phyloP scores from a whole-genome alignment of 495 filamentous ascomycete species.

The Rhypophila decipiens region DNA sequence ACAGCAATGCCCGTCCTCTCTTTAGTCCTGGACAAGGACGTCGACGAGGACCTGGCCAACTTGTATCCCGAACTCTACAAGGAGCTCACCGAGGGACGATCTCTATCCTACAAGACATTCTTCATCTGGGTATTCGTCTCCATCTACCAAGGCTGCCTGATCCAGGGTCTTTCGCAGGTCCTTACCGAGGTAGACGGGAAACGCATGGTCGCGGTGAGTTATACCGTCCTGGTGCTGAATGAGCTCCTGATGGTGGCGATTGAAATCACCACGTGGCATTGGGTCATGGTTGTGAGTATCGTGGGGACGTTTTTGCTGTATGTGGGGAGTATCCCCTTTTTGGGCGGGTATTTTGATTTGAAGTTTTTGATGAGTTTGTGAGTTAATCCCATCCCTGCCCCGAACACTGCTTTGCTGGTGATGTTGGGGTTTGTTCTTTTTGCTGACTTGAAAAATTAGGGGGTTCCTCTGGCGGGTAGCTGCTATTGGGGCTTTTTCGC shows the following conservation, averaged over 20 bases:
- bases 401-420: neutral
- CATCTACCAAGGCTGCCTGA: slow-evolving; percentile 90
- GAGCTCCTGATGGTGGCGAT: slow-evolving; percentile 96
- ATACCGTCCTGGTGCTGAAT: slow-evolving; percentile 87
- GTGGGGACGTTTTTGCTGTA: slow-evolving; percentile 76
- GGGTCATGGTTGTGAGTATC: slow-evolving; percentile 80
- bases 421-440: neutral
- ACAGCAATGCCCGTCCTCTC: slow-evolving; percentile 93
- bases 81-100: slow-evolving; percentile 78
- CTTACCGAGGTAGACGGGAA: slow-evolving; percentile 65
- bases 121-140: slow-evolving; percentile 95
- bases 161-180: slow-evolving; percentile 87
- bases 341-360: slow-evolving; percentile 87
- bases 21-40: slow-evolving; percentile 91
- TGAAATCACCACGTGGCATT: slow-evolving; percentile 96
- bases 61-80: slow-evolving; percentile 98
- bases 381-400: slow-evolving; percentile 22
- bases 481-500: slow-evolving; percentile 67
- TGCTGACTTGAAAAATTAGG: slow-evolving; percentile 30
- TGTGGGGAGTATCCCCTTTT: slow-evolving; percentile 75
- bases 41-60: slow-evolving; percentile 86
- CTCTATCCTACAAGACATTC: slow-evolving; percentile 86
- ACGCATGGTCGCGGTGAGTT: slow-evolving; percentile 83
- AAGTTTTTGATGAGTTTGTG: slow-evolving; percentile 63
- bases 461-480: slow-evolving; percentile 85